Conservation (phyloP, 805 yeast genomes). For the Kodamaea laetipori region DNA sequence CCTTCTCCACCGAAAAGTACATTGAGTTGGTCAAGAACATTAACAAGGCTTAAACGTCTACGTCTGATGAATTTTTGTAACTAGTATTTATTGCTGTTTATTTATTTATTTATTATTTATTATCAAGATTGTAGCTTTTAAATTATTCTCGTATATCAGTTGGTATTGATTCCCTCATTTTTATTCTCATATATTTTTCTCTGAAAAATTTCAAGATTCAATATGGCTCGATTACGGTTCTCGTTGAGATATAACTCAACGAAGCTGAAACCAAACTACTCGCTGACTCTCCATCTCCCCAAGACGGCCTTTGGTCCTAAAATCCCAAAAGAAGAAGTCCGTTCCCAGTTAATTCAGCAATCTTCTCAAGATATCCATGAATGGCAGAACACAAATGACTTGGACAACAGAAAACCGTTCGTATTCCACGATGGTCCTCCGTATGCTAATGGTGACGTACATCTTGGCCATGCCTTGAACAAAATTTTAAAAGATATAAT, state of each 20-base stretch:
- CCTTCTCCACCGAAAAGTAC: constrained; percentile 61
- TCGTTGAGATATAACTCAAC: constrained; percentile 10
- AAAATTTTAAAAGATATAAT: constrained; percentile 87
- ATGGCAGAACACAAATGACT: constrained; percentile 49
- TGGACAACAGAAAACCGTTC: constrained; percentile 36
- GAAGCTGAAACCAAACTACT: constrained; percentile 29
- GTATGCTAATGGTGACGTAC: constrained; percentile 93
- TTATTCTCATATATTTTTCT: too few relatives aligned
- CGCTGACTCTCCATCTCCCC: constrained; percentile 65
- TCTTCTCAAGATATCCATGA: constrained; percentile 62
- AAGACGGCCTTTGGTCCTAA: constrained; percentile 54
- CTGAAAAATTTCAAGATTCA: not conserved
- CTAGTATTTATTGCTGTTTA: constrained; percentile 7
- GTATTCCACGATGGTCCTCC: constrained; percentile 97
- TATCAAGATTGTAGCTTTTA: too few relatives aligned
- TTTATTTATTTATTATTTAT: constrained; percentile 17
- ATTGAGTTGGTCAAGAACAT: constrained; percentile 69
- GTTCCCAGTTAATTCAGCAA: constrained; percentile 46
- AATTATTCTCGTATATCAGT: too few relatives aligned
- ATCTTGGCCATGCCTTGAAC: constrained; percentile 89
- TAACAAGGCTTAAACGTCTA: constrained; percentile 18
- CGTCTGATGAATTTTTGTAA: constrained; percentile 12
- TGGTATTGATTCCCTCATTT: too few relatives aligned
- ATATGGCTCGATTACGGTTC: constrained; percentile 7
- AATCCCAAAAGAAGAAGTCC: constrained; percentile 52